Base-by-base conservation (phyloP, 139 green algal species). In the Tetraselmis striata region DNA sequence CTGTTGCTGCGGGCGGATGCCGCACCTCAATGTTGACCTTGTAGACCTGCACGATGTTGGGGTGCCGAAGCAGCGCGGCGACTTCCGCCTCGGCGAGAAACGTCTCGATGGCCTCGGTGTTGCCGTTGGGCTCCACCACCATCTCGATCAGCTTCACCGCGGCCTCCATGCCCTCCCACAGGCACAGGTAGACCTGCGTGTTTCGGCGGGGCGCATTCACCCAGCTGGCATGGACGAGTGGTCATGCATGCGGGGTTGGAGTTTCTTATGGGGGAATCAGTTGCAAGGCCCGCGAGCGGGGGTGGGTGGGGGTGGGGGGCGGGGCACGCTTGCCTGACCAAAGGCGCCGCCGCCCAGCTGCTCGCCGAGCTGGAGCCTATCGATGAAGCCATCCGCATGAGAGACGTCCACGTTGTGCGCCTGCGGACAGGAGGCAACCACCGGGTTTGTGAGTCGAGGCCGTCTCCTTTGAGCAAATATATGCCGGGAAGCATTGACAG, bases 11-110 rank as follows among this genome's bases (percentile, higher is more conserved):
- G n/a, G n/a, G n/a, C n/a, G n/a, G n/a, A n/a, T n/a, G n/a, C n/a
- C n/a, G n/a, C n/a, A n/a, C n/a, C 45, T 67, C 45, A 67, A 67
- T 67, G 45, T 67, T 67, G 45, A 67, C 45, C 45, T 67, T 67
- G 45, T 67, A 67, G 5, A 67, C 45, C 45, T 67, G 45, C 45
- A 67, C 45, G 18, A 67, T 67, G 45, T 67, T 67, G 45, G 45
- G 45, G 45, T 67, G 45, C 5, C 45, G 45, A 5, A 67, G 45
- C 45, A 67, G 45, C 45, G 45, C 45, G 18, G 45, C 45, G 18
- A 67, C 45, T 18, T 67, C 45, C 18, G 45, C 45, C 45, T 67
- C 45, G 11, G 45, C 45, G 11, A 67, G 45, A 67, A 67, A 67
- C 11, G 45, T 67, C 45, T 67, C 45, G 45, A 67, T 67, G 18